Base-by-base conservation (phyloP, 2,329 filamentous ascomycete species). In the Botrytis fabae region DNA sequence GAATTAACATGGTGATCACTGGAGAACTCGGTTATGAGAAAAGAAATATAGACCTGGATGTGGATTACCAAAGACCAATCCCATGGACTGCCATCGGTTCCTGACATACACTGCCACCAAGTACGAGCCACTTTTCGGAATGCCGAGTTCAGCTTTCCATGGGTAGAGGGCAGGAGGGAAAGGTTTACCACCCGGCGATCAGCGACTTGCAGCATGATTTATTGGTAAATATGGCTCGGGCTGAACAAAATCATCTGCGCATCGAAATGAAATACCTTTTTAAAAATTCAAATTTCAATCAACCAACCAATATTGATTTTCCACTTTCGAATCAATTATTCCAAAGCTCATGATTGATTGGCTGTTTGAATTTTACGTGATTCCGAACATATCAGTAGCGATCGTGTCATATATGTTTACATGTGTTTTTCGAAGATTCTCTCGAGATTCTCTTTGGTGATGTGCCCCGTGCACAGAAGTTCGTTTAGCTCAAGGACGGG, bases 261-360 rank as follows among this genome's bases (percentile, higher is more conserved):
- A 8, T 14, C 2, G 4, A 28, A 28, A 54, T 28, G 14, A 54
- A 16, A 28, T 5, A 16, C 1, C 6, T 16, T 28, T 28, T 54
- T 8, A 1, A 54, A 54, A 54, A 28, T 28, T 10, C 51, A 16
- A 54, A 8, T 54, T 14, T 54, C 8, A 28, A 28, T 28, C 14
- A 54, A 16, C 1, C 51, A 28, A 28, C 28, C 51, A 18, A 18
- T 18, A 3, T 54, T 28, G 16, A 14, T 18, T 8, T 28, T 28
- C 28, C n/a, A 1, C 8, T 2, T 18, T 4, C 7, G 51, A 18
- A 3, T 18, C 0, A 2, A 54, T 28, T 1, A 7, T 28, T 54
- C 14, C 5, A 1, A 28, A 28, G 2, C 14, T 0, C 28, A 18
- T 28, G 14, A 54, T 54, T 54, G 2, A 14, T 54, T 5, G n/a